These are phyloP conservation scores for Mortierella polycephala DNA, from an alignment of 371 early-diverging fungal genomes.

Conservation along the genomic window DNA sequence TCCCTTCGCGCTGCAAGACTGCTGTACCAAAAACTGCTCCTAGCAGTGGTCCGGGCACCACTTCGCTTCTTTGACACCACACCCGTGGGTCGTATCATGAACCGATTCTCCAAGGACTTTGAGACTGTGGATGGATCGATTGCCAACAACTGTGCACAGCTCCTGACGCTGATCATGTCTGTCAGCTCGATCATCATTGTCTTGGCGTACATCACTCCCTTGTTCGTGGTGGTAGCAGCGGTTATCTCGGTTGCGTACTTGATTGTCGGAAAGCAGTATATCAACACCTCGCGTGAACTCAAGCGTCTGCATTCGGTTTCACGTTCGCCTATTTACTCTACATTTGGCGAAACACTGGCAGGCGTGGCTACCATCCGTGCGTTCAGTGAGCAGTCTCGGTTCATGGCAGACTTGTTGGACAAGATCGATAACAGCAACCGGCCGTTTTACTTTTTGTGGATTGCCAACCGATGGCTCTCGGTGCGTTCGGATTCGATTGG, in stretches of 20 bases:
- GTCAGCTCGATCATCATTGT: conserved; percentile 70
- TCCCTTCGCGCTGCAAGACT: conserved; percentile 71
- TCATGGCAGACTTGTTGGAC: conserved; percentile 63
- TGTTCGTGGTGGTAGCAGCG: conserved; percentile 56
- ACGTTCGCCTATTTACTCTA: conserved; percentile 78
- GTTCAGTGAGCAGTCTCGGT: conserved; percentile 72
- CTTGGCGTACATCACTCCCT: conserved; percentile 67
- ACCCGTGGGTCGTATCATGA: conserved; percentile 91
- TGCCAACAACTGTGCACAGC: conserved; percentile 46
- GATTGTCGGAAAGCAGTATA: conserved; percentile 68
- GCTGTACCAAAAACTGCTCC: conserved; percentile 68
- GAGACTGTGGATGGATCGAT: conserved; percentile 74
- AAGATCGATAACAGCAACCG: conserved; percentile 74
- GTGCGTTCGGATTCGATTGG: conserved; percentile 80
- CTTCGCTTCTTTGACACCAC: conserved; percentile 90
- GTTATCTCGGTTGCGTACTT: conserved; percentile 53
- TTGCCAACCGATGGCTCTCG: conserved; percentile 90
- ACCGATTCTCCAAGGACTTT: conserved; percentile 88
- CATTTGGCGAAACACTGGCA: conserved; percentile 76
- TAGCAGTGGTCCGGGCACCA: conserved; percentile 73
- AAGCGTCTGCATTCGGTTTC: conserved; percentile 84
- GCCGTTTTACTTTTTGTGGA: conserved; percentile 85
- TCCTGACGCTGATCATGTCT: conserved; percentile 53
- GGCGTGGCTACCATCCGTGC: conserved; percentile 79
- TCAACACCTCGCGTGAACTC: conserved; percentile 79